Percentiles rank a stretch among this genome's conserved stretches.
phyloP scores from a whole-genome alignment of 2,329 filamentous ascomycete species.

The Metarhizium sp. region DNA sequence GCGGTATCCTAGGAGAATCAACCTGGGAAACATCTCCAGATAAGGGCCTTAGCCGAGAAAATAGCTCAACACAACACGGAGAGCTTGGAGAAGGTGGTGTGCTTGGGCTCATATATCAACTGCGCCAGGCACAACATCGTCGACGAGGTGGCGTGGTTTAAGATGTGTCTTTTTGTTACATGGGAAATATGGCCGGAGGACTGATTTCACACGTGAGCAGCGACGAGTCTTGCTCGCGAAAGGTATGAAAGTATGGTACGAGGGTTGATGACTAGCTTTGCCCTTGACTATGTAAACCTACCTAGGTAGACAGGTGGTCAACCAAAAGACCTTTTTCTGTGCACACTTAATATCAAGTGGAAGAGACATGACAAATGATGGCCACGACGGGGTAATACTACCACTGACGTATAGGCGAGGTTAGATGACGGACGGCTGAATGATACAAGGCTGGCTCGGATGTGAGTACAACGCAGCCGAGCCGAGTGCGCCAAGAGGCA shows the following conservation, averaged over 20 bases:
- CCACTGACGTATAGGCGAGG: too few relatives aligned
- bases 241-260: too few relatives aligned
- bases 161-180: neutral
- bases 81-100: slow-evolving; percentile 47
- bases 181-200: neutral
- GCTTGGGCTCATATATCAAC: slow-evolving; percentile 47
- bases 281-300: too few relatives aligned
- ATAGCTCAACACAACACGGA: slow-evolving; percentile 35
- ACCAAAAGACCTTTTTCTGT: too few relatives aligned
- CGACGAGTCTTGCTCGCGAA: too few relatives aligned
- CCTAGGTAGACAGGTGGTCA: too few relatives aligned
- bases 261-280: too few relatives aligned
- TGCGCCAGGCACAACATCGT: slow-evolving; percentile 47
- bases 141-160: slow-evolving; percentile 32
- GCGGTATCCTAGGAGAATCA: slow-evolving; percentile 45
- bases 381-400: too few relatives aligned
- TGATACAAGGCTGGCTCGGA: slow-evolving; percentile 61
- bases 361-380: too few relatives aligned
- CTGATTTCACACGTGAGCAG: neutral
- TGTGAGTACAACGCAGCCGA: slow-evolving; percentile 53
- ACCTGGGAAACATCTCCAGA: slow-evolving; percentile 50
- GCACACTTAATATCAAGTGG: too few relatives aligned
- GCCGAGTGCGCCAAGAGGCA: neutral
- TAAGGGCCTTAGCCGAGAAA: slow-evolving; percentile 41
- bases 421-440: too few relatives aligned